Conservation (phyloP, 495 filamentous ascomycete genomes). For the Neurospora sp. region DNA sequence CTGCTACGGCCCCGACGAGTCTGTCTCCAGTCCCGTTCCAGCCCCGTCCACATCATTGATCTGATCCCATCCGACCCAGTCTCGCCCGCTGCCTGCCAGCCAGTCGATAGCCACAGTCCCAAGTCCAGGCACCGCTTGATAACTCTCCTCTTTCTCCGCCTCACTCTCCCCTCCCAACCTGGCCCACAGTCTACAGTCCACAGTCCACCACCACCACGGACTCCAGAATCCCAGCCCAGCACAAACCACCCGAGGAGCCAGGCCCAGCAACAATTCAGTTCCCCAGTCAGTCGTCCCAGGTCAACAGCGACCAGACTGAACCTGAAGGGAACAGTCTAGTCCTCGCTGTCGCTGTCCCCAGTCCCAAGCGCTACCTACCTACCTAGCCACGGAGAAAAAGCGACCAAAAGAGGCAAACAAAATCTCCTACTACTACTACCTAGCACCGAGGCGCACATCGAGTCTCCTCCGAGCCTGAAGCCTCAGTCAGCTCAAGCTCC, state of each 20-base stretch:
- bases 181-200: background rate
- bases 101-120: background rate
- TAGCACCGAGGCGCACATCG: background rate
- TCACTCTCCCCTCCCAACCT: background rate
- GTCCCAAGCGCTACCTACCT: background rate
- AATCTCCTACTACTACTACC: background rate
- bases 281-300: background rate
- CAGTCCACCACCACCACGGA: background rate
- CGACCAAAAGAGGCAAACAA: background rate
- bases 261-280: background rate
- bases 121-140: background rate
- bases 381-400: background rate
- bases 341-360: background rate
- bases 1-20: background rate
- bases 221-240: background rate
- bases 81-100: background rate
- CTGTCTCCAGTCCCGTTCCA: background rate
- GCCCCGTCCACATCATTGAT: background rate
- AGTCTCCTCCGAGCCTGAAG: background rate
- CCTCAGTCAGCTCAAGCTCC: background rate
- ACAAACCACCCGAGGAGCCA: background rate
- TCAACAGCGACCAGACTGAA: background rate
- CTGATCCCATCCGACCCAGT: background rate
- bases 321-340: background rate
- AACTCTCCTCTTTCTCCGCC: background rate